phyloP scores from a whole-genome alignment of 1,284 basidiomycete genomes.

The Vanrija pseudolonga region DNA sequence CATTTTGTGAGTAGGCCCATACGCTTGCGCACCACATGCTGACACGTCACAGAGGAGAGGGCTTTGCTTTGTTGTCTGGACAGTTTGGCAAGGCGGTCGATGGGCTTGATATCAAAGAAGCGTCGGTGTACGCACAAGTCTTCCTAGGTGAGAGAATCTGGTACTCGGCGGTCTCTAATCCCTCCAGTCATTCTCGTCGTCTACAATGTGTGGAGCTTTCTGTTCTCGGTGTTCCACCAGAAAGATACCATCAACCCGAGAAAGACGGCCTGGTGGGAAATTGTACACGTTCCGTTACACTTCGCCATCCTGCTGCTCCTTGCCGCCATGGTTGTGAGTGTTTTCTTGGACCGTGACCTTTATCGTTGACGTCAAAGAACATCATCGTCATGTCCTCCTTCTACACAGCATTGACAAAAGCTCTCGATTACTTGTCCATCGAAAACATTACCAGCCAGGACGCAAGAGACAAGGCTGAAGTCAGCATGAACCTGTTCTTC shows the following conservation, averaged over 20 bases:
- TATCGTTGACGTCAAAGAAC: too few species aligned
- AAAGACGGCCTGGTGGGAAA: constrained; percentile 23
- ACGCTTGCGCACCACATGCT: not conserved
- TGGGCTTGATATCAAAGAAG: constrained; percentile 1
- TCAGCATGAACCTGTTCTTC: constrained; percentile 3
- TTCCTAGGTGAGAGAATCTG: constrained; percentile 10
- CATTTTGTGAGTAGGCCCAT: constrained; percentile 22
- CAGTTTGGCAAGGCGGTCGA: constrained; percentile 13
- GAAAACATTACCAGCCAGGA: too few species aligned
- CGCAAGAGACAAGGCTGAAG: too few species aligned
- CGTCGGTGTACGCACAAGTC: constrained; percentile 22
- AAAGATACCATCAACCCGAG: constrained; percentile 9
- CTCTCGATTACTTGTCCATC: too few species aligned
- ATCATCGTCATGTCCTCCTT: too few species aligned
- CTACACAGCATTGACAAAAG: too few species aligned
- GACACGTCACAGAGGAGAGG: constrained; percentile 23
- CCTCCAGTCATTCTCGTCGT: constrained; percentile 22
- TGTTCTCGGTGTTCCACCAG: constrained; percentile 24
- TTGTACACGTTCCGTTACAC: constrained; percentile 11
- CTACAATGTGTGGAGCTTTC: constrained; percentile 27
- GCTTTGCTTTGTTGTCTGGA: constrained; percentile 23
- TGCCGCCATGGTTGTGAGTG: constrained; percentile 1
- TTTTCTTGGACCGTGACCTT: too few species aligned
- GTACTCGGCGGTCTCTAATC: not conserved
- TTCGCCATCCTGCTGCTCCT: constrained; percentile 8